Conservation (phyloP, 2,329 filamentous ascomycete genomes). For the Pseudogymnoascus verrucosus region DNA sequence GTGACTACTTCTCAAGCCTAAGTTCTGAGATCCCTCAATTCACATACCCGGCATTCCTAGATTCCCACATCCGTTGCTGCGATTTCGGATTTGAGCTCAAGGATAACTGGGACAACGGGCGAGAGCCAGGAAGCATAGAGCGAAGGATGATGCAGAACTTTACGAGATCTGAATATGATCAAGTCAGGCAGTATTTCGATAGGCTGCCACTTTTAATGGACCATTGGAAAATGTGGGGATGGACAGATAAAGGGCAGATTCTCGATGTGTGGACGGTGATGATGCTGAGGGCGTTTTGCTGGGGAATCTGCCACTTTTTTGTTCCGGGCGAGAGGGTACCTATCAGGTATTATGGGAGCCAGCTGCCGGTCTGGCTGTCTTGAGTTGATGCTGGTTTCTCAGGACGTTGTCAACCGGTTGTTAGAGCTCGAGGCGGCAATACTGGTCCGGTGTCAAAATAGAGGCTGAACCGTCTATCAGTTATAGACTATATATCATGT, state of each 20-base stretch:
- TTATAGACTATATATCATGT: background rate
- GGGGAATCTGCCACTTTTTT: conserved; percentile 19
- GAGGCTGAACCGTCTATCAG: background rate
- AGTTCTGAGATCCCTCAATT: background rate
- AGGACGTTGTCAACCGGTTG: background rate
- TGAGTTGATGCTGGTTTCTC: background rate
- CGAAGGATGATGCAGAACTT: conserved; percentile 5
- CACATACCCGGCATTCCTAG: background rate
- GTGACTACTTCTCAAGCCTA: background rate
- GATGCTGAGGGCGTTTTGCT: conserved; percentile 20
- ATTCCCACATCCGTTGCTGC: conserved; percentile 1
- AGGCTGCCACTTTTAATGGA: conserved; percentile 13
- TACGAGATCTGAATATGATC: background rate
- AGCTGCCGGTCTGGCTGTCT: conserved; percentile 17
- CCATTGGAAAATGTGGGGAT: conserved; percentile 15
- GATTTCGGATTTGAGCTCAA: background rate
- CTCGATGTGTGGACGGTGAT: conserved; percentile 19
- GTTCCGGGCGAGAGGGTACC: conserved; percentile 18
- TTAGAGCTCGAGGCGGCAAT: background rate
- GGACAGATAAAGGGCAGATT: conserved; percentile 13
- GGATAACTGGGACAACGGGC: background rate
- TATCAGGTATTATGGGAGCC: conserved; percentile 17
- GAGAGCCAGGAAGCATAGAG: background rate
- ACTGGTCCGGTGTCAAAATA: background rate
- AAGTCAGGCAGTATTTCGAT: conserved; percentile 16